Percentiles rank a stretch among this genome's conserved stretches.
phyloP scores from a whole-genome alignment of 768 basidiomycete species.

The Rhodosporidiobolus odoratus region DNA sequence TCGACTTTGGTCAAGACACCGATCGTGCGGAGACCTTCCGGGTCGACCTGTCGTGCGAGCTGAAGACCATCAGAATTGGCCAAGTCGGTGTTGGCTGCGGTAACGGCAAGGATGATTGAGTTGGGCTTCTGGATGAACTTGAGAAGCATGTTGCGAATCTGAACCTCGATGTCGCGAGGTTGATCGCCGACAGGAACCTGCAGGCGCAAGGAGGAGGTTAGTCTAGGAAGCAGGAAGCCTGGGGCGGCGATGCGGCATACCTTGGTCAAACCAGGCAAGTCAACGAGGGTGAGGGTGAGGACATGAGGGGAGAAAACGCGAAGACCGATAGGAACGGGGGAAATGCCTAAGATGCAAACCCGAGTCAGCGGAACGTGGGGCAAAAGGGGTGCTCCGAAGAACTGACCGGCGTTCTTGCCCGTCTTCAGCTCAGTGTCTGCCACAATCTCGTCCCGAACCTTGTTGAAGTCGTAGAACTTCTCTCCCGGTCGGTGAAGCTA shows the following conservation, averaged over 20 bases:
- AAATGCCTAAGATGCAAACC: conserved; percentile 63
- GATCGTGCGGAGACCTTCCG: conserved; percentile 91
- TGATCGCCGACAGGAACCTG: conserved; percentile 54
- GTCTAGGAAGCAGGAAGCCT: neutral
- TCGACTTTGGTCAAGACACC: conserved; percentile 98
- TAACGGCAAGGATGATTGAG: conserved; percentile 94
- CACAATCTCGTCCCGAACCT: conserved; percentile 93
- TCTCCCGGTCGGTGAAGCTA: conserved; percentile 70
- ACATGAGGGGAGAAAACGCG: conserved; percentile 97
- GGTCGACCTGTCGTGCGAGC: conserved; percentile 92
- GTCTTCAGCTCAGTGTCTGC: conserved; percentile 98
- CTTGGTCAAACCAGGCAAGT: conserved; percentile 80
- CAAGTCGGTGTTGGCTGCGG: conserved; percentile 90
- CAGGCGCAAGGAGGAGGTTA: neutral
- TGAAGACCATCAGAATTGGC: conserved; percentile 98
- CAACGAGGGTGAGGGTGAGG: conserved; percentile 92
- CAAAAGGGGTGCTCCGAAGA: neutral
- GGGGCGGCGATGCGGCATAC: conserved; percentile 32
- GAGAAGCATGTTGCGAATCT: conserved; percentile 91
- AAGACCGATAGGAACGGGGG: conserved; percentile 92
- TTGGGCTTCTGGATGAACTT: conserved; percentile 93
- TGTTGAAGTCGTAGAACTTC: conserved; percentile 96
- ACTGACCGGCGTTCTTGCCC: conserved; percentile 78
- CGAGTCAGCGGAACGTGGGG: neutral
- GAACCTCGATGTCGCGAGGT: conserved; percentile 93